phyloP scores from a whole-genome alignment of 176 grass and related monocot genomes.

The Zoysia pacifica region DNA sequence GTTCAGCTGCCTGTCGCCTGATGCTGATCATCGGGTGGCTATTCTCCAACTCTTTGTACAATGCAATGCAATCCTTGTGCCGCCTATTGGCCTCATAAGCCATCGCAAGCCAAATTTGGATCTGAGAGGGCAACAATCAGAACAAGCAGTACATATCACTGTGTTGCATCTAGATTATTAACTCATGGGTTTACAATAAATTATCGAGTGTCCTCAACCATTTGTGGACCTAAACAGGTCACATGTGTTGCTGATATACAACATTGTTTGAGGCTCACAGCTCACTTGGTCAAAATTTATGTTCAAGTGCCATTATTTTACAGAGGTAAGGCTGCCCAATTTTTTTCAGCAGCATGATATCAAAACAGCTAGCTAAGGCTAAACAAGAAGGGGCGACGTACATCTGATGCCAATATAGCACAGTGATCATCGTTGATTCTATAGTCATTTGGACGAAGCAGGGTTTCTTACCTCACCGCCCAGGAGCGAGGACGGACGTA shows the following conservation, averaged over 20 bases:
- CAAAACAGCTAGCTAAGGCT: neutral
- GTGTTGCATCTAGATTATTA: neutral
- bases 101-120: conserved; percentile 99
- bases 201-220: conserved; percentile 17
- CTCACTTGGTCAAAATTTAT: neutral
- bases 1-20: conserved; percentile 87
- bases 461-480: conserved; percentile 77
- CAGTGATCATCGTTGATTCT: neutral
- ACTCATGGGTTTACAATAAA: neutral
- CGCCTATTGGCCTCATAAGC: conserved; percentile 94
- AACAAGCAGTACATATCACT: neutral
- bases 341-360: neutral
- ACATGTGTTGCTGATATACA: conserved; percentile 16
- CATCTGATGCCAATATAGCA: neutral
- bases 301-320: neutral
- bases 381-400: neutral
- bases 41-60: conserved; percentile 91
- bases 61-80: conserved; percentile 89
- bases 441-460: neutral
- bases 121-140: conserved; percentile 49
- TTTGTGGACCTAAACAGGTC: neutral
- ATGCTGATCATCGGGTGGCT: conserved; percentile 83
- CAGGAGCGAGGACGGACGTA: conserved; percentile 71
- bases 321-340: neutral
- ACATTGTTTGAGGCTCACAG: neutral